Evolutionary conservation across 2,329 filamentous ascomycete species (phyloP), one percentile per base, ranked within the genome.

Genomic region (Pseudogymnoascus sp.): DNA sequence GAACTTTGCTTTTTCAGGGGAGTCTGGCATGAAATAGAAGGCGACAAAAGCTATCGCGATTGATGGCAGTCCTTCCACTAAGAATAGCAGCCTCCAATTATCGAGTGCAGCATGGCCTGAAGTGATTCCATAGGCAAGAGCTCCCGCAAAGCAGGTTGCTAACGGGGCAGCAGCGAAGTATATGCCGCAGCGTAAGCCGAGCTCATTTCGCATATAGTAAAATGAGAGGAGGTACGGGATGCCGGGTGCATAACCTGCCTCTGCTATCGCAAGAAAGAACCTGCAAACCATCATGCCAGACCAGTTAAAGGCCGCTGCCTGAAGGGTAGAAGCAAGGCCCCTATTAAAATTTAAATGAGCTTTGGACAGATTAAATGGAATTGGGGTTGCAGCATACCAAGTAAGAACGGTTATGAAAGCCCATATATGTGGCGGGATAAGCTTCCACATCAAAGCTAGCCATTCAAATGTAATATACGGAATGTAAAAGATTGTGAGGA

Each of bases 181-280:
- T 5, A 92, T 76, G 8, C 88, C 89, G 14, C 84, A 88, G 25
- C 89, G 80, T 64, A 89, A 81, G 1, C 89, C 90, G 8, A 93
- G 78, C 70, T 93, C 90, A 16, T 74, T 69, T 4, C 80, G 70
- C 5, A 75, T 72, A 64, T 81, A 81, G 68, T 81, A 81, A 68
- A 81, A 79, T 6, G 75, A 77, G 5, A 81, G 71, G 21, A 79
- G 75, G 53, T 77, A 78, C 0, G 78, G 75, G 1, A 79, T 73
- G 1, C 76, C 78, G 2, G 76, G 73, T 2, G 68, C 70, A 40
- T 78, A 81, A 1, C 74, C 78, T 12, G 78, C 77, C 67, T 80
- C 78, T 18, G 76, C 76, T 21, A 75, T 73, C 59, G 78, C 79
- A 2, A 81, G 72, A 59, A 76, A 74, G 63, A 73, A 77, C 2